Evolutionary conservation across 176 grass and related monocot species (phyloP).

Genomic region (Bothriochloa decipiens): DNA sequence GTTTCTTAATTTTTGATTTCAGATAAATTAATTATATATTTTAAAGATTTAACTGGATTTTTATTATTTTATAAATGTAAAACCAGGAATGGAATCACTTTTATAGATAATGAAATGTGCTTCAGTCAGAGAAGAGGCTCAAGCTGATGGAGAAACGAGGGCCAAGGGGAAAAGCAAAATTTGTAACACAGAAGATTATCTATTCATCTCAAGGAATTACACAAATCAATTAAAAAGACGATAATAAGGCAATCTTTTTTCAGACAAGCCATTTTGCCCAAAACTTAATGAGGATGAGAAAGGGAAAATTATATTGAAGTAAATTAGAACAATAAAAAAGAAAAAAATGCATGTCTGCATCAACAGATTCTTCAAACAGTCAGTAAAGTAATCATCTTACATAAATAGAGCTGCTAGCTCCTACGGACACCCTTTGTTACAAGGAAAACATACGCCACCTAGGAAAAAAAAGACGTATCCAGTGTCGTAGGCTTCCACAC

Average conservation of each 20-base stretch:
- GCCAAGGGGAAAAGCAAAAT: neutral
- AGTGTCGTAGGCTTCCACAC: too few relatives aligned
- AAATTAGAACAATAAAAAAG: conserved; percentile 2
- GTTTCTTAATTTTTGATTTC: too few relatives aligned
- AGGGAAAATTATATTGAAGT: neutral
- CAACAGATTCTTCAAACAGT: neutral
- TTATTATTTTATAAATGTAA: too few relatives aligned
- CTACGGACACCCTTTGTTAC: neutral
- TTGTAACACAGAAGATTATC: neutral
- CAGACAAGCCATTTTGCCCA: neutral
- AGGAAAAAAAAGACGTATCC: too few relatives aligned
- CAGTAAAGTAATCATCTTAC: neutral
- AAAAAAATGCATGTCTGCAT: neutral
- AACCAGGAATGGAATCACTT: neutral
- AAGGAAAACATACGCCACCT: neutral
- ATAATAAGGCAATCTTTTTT: conserved; percentile 1
- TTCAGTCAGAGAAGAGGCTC: neutral
- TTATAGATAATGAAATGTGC: neutral
- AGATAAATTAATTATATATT: too few relatives aligned
- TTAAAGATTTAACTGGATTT: too few relatives aligned
- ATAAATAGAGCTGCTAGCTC: neutral
- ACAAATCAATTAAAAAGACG: neutral
- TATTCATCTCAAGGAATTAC: neutral
- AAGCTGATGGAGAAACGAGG: neutral
- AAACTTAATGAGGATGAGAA: neutral